A percentile compares a stretch with the other conserved stretches of the same genome.
phyloP scores from a whole-genome alignment of 345 rosid species.

The Noccaea caerulescens region DNA sequence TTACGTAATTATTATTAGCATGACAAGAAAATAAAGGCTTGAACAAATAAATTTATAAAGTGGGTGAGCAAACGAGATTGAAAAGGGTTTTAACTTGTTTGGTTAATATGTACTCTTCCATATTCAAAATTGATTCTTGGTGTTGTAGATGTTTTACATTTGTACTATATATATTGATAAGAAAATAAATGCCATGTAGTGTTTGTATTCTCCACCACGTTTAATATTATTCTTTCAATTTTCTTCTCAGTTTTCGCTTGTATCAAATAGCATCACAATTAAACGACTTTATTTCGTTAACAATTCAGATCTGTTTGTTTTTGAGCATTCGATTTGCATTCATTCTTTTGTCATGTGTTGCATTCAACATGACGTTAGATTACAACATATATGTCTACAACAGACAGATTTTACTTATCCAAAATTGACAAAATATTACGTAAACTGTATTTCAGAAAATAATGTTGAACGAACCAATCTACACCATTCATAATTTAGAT shows the following conservation, averaged over 20 bases:
- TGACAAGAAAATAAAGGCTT: slow-evolving; percentile 14
- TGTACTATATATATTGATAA: slow-evolving; percentile 8
- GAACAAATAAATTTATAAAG: neutral
- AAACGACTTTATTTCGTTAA: neutral
- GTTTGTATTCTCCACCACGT: neutral
- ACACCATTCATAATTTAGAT: neutral
- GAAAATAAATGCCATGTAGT: neutral
- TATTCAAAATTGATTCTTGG: slow-evolving; percentile 28
- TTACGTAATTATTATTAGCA: slow-evolving; percentile 11
- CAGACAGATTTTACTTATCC: neutral
- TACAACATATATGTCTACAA: neutral
- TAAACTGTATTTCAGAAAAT: neutral
- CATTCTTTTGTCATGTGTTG: neutral
- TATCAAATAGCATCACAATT: slow-evolving; percentile 15
- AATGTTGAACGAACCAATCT: slow-evolving; percentile 2
- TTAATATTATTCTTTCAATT: neutral
- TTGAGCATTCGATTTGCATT: slow-evolving; percentile 1
- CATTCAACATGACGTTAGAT: neutral
- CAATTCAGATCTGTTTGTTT: neutral
- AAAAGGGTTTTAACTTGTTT: slow-evolving; percentile 12
- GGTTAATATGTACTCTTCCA: slow-evolving; percentile 20
- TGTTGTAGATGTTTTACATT: slow-evolving; percentile 19
- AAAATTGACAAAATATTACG: neutral
- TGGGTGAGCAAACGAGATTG: slow-evolving; percentile 10
- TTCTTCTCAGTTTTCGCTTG: neutral